Base-by-base conservation (phyloP, 306 rosid genomes). In the Phaseolus lunatus region DNA sequence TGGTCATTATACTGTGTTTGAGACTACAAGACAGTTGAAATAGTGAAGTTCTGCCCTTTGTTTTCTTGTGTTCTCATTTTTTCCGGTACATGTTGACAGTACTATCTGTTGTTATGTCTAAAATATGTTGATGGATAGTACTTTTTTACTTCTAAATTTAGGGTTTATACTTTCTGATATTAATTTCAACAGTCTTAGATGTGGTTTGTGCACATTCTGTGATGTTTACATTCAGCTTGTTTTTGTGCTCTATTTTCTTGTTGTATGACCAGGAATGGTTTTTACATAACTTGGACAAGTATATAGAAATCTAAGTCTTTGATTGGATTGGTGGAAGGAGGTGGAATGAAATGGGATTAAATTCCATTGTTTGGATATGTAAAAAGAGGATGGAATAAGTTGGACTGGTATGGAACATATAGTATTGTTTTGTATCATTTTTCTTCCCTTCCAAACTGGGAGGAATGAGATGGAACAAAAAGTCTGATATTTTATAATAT, bases 1-100 rank as follows among this genome's bases (percentile, higher is more conserved):
- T 76, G 49, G 79, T 49, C 37, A 47, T 41, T 75, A 61, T 67
- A 67, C 48, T 26, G 49, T 29, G 24, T 35, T 47, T 41, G 53
- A 59, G 33, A 11, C 26, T 53, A 2, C 20, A 37, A 61, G 67
- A 52, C 11, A 18, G 48, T n/a, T 59, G 61, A 49, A 76, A 15
- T 27, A 20, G 44, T 75, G 52, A 57, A 19, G 22, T 69, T 70
- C 27, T 39, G 56, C 47, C 7, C 45, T 33, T 16, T n/a, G 1
- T 9, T 31, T 61, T 15, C 19, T 3, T 16, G 14, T 61, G 44
- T 7, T 75, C 44, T 29, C 7, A 19, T 48, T 41, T 68, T 63
- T 9, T 57, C 3, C n/a, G 31, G 39, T 74, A 48, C 23, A 27
- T 29, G 23, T 29, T 61, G 43, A 59, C 22, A 3, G 9, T 27